These are phyloP conservation scores for Triticum timopheevii DNA, from an alignment of 176 grass and related monocot species.

Conservation along the genomic window DNA sequence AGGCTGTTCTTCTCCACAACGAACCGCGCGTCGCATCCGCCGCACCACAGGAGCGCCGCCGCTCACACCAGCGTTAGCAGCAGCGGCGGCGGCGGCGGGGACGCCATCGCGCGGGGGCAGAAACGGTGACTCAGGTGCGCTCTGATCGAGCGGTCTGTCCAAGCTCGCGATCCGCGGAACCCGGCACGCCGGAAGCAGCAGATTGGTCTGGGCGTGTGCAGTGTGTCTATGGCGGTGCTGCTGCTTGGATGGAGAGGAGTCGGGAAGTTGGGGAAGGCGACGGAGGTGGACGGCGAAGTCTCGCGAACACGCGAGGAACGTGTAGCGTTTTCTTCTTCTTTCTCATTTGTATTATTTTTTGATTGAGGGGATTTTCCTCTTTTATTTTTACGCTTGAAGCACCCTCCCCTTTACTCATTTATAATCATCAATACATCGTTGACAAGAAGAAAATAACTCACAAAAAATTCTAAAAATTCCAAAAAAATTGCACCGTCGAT, in stretches of 20 bases:
- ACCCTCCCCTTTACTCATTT: too few species aligned
- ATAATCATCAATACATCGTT: too few species aligned
- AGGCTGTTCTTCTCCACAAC: constrained; percentile 87
- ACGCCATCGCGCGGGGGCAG: background rate
- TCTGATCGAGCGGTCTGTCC: background rate
- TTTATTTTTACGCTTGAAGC: too few species aligned
- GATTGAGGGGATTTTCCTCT: background rate
- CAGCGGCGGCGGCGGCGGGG: background rate
- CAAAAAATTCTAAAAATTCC: too few species aligned
- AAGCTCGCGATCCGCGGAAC: background rate
- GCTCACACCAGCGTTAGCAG: constrained; percentile 39
- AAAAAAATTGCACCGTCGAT: too few species aligned
- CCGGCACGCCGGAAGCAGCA: background rate
- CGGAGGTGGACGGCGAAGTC: constrained; percentile 7
- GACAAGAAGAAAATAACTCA: too few species aligned
- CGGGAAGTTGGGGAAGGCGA: background rate
- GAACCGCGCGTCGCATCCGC: constrained; percentile 46
- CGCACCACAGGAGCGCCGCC: constrained; percentile 38
- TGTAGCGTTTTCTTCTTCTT: background rate
- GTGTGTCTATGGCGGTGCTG: background rate
- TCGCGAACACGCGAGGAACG: constrained; percentile 14
- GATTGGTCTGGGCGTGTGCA: background rate
- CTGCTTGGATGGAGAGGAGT: background rate
- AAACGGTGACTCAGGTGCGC: constrained; percentile 3
- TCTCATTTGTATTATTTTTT: background rate